Percentiles rank a stretch among this genome's conserved stretches.
phyloP scores from a whole-genome alignment of 2,329 filamentous ascomycete species.

The Pezicula carpinea region DNA sequence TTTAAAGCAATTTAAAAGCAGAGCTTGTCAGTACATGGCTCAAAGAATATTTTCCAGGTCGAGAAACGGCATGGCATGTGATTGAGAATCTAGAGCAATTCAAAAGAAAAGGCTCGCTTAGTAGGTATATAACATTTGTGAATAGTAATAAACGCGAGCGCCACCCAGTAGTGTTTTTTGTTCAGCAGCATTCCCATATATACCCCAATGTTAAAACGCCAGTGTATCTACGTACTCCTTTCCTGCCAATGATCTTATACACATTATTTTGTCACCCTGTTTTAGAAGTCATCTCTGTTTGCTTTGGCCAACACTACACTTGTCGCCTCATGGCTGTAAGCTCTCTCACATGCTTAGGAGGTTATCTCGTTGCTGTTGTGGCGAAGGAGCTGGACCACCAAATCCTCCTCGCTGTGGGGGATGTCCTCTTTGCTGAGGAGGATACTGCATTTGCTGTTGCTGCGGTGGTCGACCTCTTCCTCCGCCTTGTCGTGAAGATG shows the following conservation, averaged over 20 bases:
- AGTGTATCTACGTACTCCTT: background rate
- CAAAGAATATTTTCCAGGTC: too few species aligned
- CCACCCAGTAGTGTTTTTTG: too few species aligned
- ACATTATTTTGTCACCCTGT: background rate
- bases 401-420: background rate
- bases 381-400: background rate
- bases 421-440: background rate
- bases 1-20: too few species aligned
- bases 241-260: background rate
- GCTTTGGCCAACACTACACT: too few species aligned
- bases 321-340: background rate
- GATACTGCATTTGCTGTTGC: background rate
- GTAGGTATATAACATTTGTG: too few species aligned
- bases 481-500: background rate
- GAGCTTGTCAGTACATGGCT: too few species aligned
- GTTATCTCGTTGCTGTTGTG: background rate
- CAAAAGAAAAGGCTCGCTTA: too few species aligned
- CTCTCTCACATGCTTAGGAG: background rate
- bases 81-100: too few species aligned
- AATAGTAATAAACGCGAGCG: too few species aligned
- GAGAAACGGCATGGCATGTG: too few species aligned
- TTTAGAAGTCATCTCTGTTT: background rate
- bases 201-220: too few species aligned
- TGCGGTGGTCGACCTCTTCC: background rate
- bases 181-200: too few species aligned